phyloP scores from a whole-genome alignment of 2,329 filamentous ascomycete genomes.

The Talaromyces sp. region DNA sequence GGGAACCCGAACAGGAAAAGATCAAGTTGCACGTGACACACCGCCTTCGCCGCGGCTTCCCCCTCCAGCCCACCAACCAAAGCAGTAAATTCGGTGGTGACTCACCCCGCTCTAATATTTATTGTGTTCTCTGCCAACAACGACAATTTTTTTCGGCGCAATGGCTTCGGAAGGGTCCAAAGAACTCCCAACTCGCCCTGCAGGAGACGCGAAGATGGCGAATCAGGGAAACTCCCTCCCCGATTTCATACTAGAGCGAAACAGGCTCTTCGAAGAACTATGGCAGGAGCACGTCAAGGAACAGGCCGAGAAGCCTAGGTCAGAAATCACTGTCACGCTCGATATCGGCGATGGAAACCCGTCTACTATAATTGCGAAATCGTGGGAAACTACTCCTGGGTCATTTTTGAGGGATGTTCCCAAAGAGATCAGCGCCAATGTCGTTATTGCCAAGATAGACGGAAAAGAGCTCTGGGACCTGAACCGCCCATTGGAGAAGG shows the following conservation, averaged over 20 bases:
- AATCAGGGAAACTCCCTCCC: conserved; percentile 48
- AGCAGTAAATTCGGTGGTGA: conserved; percentile 9
- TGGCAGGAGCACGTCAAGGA: conserved; percentile 81
- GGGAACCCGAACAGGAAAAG: conserved; percentile 42
- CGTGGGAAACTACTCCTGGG: conserved; percentile 88
- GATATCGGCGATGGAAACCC: conserved; percentile 39
- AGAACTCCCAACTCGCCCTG: conserved; percentile 30
- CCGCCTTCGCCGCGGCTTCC: conserved; percentile 27
- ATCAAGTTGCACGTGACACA: conserved; percentile 33
- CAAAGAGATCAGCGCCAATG: conserved; percentile 77
- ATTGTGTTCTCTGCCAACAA: background rate
- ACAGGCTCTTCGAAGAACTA: conserved; percentile 82
- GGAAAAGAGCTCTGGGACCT: conserved; percentile 84
- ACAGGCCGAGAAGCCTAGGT: conserved; percentile 49
- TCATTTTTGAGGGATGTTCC: conserved; percentile 74
- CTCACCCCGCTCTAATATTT: conserved; percentile 9
- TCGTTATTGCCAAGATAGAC: conserved; percentile 78
- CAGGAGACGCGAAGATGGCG: conserved; percentile 22
- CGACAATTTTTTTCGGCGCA: background rate
- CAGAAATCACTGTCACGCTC: conserved; percentile 47
- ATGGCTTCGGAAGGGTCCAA: conserved; percentile 33
- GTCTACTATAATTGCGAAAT: conserved; percentile 56
- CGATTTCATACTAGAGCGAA: conserved; percentile 75
- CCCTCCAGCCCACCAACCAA: conserved; percentile 18
- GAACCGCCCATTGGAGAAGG: conserved; percentile 81